Evolutionary conservation across 163 green algal genomes (phyloP).

Genomic region (Scenedesmus sp.): DNA sequence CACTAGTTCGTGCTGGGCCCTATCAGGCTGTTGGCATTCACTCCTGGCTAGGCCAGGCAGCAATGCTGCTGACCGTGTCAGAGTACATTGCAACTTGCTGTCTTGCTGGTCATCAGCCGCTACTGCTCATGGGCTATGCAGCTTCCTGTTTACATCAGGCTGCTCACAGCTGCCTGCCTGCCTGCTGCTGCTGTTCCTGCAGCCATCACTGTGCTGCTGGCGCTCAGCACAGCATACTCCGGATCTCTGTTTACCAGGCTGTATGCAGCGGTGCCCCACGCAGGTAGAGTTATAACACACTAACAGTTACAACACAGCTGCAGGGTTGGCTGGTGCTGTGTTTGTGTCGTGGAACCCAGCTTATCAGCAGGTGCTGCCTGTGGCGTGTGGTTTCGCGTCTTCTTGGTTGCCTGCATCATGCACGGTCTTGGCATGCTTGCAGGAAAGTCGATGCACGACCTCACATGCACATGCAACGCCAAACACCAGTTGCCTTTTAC

Average conservation of each 20-base stretch:
- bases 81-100: background rate
- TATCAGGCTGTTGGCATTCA: no score
- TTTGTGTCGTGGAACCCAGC: background rate
- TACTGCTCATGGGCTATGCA: no score
- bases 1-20: background rate
- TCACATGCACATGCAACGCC: no score
- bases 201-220: constrained; percentile 49
- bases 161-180: background rate
- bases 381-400: background rate
- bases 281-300: constrained; percentile 35
- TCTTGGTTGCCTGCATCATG: background rate
- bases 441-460: no score
- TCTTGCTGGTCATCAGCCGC: no score
- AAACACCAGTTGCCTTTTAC: background rate
- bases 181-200: background rate
- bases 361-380: background rate
- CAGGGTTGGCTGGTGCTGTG: background rate
- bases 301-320: background rate
- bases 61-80: no score
- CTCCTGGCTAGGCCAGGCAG: no score
- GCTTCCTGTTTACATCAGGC: background rate
- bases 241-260: constrained; percentile 63
- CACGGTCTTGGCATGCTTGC: no score
- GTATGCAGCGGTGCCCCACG: constrained; percentile 44
- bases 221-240: constrained; percentile 58